Percentiles rank a stretch among this genome's conserved stretches.
These are phyloP conservation scores for Noccaea caerulescens DNA, from an alignment of 345 rosid species.

Conservation along the genomic window DNA sequence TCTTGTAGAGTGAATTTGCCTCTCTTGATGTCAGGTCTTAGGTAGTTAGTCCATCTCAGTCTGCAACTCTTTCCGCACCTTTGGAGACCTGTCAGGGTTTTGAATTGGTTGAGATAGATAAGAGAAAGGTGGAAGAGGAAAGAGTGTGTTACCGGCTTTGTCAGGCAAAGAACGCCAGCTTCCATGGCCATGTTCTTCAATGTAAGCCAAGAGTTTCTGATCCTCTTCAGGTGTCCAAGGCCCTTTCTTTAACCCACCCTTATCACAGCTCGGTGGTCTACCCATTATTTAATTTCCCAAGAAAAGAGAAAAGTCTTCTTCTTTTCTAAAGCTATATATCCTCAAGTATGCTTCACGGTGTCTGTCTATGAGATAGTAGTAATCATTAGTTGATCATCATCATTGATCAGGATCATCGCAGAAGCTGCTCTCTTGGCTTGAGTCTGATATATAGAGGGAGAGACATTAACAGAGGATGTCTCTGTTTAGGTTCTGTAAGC, in stretches of 20 bases:
- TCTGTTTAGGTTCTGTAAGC: conserved; percentile 37
- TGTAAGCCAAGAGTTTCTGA: conserved; percentile 86
- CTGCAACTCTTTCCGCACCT: conserved; percentile 97
- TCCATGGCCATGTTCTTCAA: conserved; percentile 94
- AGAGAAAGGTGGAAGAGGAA: neutral
- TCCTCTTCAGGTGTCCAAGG: conserved; percentile 99
- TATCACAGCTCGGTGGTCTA: conserved; percentile 81
- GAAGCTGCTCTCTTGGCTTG: conserved; percentile 32
- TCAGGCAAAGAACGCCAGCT: conserved; percentile 92
- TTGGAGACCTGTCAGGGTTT: conserved; percentile 61
- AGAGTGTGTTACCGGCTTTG: conserved; percentile 68
- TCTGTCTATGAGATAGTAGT: conserved; percentile 11
- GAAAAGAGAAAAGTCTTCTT: no score
- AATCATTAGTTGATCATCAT: conserved; percentile 24
- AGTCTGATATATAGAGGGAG: conserved; percentile 43
- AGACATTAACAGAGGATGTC: conserved; percentile 42
- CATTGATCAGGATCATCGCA: conserved; percentile 31
- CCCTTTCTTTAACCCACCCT: conserved; percentile 90
- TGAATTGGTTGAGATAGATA: neutral
- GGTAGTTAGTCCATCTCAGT: conserved; percentile 94
- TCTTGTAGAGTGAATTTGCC: conserved; percentile 91
- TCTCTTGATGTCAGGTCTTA: conserved; percentile 91
- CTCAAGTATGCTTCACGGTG: conserved; percentile 1
- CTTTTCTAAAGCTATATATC: no score
- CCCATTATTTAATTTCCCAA: conserved; percentile 50